These are phyloP conservation scores for Incumbomyces delicatus DNA, from an alignment of 2,329 filamentous ascomycete genomes.

Conservation along the genomic window DNA sequence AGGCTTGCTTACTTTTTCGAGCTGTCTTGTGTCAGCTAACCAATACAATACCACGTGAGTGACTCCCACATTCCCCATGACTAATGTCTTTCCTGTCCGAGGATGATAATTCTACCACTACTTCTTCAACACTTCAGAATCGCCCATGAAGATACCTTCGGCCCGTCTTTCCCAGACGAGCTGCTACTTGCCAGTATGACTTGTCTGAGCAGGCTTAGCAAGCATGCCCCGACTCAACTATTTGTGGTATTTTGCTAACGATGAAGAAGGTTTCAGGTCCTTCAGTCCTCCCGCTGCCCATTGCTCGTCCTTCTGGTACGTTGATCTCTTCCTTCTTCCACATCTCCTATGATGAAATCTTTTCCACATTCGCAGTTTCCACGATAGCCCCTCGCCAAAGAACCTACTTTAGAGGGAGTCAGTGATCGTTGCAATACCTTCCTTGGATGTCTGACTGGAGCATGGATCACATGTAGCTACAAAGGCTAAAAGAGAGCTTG, in stretches of 20 bases:
- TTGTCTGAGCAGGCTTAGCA: conserved; percentile 47
- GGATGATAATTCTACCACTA: conserved; percentile 49
- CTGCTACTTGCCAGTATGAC: conserved; percentile 65
- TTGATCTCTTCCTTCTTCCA: background rate
- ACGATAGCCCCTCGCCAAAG: conserved; percentile 42
- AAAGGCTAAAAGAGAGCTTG: background rate
- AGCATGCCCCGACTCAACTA: conserved; percentile 3
- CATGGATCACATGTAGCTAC: conserved; percentile 1
- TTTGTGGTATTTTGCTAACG: background rate
- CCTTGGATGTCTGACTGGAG: conserved; percentile 44
- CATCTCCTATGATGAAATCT: conserved; percentile 40
- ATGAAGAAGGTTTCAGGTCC: conserved; percentile 5
- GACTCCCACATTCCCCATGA: no score
- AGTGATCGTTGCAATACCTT: conserved; percentile 39
- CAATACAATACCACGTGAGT: no score
- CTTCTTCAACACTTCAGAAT: conserved; percentile 57
- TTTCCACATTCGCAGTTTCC: conserved; percentile 55
- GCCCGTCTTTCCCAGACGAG: conserved; percentile 51
- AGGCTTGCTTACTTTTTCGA: no score
- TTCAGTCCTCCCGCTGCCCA: background rate
- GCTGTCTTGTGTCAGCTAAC: background rate
- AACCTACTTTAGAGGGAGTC: conserved; percentile 38
- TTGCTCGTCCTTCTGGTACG: background rate
- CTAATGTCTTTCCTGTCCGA: conserved; percentile 22
- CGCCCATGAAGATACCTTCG: conserved; percentile 57